phyloP scores from a whole-genome alignment of 768 basidiomycete species.

The Sutorius australiensis region DNA sequence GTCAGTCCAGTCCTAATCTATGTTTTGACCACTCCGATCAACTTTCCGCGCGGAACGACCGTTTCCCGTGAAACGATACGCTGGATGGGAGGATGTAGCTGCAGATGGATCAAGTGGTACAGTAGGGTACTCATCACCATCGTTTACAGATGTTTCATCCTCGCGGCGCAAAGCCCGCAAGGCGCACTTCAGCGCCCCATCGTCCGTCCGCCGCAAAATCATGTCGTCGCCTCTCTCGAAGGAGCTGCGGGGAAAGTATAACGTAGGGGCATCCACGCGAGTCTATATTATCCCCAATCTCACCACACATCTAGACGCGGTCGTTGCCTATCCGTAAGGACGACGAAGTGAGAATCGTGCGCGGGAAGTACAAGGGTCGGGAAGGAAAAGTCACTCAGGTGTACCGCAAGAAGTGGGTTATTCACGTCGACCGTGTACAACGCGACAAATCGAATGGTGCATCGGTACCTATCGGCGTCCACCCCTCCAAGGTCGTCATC shows the following conservation, averaged over 20 bases:
- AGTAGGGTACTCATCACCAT: conserved; percentile 32
- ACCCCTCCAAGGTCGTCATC: conserved; percentile 96
- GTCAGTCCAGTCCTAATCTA: conserved; percentile 46
- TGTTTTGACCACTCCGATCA: conserved; percentile 15
- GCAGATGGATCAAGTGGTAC: conserved; percentile 39
- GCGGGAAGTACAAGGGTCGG: conserved; percentile 97
- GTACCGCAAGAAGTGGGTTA: conserved; percentile 98
- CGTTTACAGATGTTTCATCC: conserved; percentile 71
- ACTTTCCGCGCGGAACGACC: conserved; percentile 24
- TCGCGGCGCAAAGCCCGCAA: conserved; percentile 98
- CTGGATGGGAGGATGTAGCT: conserved; percentile 48
- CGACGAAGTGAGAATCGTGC: conserved; percentile 94
- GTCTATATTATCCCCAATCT: not conserved
- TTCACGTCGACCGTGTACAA: conserved; percentile 96
- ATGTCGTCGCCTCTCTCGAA: conserved; percentile 96
- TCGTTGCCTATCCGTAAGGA: conserved; percentile 96
- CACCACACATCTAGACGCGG: conserved; percentile 53
- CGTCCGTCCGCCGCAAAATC: conserved; percentile 92
- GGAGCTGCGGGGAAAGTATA: conserved; percentile 90
- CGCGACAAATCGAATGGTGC: conserved; percentile 98
- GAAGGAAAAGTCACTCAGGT: conserved; percentile 98
- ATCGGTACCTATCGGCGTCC: conserved; percentile 88
- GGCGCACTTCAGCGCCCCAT: conserved; percentile 95
- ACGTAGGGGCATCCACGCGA: conserved; percentile 42
- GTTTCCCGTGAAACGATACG: conserved; percentile 34